Conservation (phyloP, 2,329 filamentous ascomycete genomes). For the Exophiala bonariae region DNA sequence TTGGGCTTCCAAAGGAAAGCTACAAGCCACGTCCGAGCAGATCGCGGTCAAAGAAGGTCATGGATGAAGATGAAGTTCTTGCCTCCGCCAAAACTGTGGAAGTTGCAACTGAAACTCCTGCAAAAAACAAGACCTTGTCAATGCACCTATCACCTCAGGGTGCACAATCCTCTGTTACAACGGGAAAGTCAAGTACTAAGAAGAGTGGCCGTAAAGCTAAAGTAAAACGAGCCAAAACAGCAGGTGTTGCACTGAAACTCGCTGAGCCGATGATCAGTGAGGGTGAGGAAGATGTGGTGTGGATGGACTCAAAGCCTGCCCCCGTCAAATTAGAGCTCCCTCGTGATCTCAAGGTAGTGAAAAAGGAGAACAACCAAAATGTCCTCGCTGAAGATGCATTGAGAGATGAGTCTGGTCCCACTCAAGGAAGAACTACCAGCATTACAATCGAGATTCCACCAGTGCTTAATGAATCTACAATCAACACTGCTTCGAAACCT, state of each 20-base stretch:
- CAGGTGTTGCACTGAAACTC: constrained; percentile 22
- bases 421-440: constrained; percentile 7
- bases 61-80: constrained; percentile 11
- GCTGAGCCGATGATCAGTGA: constrained; percentile 25
- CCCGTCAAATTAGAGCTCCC: constrained; percentile 26
- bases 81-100: constrained; percentile 6
- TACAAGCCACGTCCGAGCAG: constrained; percentile 29
- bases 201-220: constrained; percentile 24
- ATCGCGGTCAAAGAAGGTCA: constrained; percentile 20
- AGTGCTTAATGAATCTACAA: constrained; percentile 8
- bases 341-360: constrained; percentile 23
- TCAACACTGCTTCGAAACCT: background rate
- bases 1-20: constrained; percentile 27
- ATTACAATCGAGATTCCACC: constrained; percentile 22
- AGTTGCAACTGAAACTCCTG: constrained; percentile 1
- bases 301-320: constrained; percentile 26
- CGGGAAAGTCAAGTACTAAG: constrained; percentile 17
- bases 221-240: constrained; percentile 29
- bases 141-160: no score
- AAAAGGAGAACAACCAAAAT: constrained; percentile 17
- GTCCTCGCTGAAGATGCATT: constrained; percentile 4
- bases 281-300: constrained; percentile 28
- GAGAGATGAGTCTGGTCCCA: background rate
- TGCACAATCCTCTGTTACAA: background rate
- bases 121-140: background rate